Base-by-base conservation (phyloP, 805 yeast species). In the Blastobotrys terrestris region DNA sequence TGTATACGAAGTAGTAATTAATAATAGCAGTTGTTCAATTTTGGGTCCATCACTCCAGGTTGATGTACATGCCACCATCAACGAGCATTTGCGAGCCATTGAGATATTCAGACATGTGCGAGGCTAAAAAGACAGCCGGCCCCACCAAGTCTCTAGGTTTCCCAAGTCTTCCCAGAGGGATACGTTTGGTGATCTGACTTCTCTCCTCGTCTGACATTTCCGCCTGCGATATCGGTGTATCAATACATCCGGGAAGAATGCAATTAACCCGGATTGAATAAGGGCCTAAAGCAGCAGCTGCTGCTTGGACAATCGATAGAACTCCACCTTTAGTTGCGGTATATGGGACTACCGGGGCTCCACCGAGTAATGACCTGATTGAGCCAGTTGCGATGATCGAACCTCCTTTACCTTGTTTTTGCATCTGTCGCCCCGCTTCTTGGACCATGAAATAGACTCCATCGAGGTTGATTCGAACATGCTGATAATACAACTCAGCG, bases 381-480 rank as follows among this genome's bases (percentile, higher is more conserved):
- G 58, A 55, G n/a, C 55, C 58, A 5, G 58, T 55, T 11, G 55
- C 78, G 41, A 76, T 75, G 51, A 76, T 74, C 13, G 76, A 72
- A 1, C 80, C 80, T 22, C 78, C 77, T 46, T 68, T 69, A 3
- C 77, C 77, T 54, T 75, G 78, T 21, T 60, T 58, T 50, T 66
- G 67, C 76, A 76, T 70, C 57, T 74, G 77, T 44, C 63, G 63
- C 3, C 76, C 78, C 5, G 76, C 78, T 2, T 77, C 78, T 52
- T 75, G 77, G 4, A 74, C 70, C n/a, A 74, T 67, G 55, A 66
- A 75, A 55, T 67, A 76, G 19, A 72, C 70, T 21, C 80, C 79
- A 49, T 72, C 70, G 51, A 75, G 63, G 55, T 75, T 76, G 56
- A 74, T 67, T 44, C 63, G 63, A 26, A 73, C 67, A 2, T 75